phyloP scores from a whole-genome alignment of 441 rosid species.

The Biscutella laevigata region DNA sequence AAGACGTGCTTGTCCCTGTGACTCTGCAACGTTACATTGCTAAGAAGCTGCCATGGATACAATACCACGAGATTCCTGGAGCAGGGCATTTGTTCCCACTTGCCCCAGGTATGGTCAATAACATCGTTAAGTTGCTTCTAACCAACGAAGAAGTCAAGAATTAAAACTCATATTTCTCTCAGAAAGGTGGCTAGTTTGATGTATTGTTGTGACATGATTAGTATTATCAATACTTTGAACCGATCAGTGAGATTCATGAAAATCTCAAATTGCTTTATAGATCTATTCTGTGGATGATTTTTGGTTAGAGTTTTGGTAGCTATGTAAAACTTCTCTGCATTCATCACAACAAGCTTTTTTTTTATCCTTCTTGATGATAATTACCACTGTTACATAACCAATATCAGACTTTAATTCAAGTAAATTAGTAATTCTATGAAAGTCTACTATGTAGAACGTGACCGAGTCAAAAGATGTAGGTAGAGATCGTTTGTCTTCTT shows the following conservation, averaged over 20 bases:
- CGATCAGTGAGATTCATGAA: neutral
- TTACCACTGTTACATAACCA: too few species aligned
- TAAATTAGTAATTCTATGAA: too few species aligned
- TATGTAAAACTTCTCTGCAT: neutral
- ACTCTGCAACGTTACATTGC: slow-evolving; percentile 54
- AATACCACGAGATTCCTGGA: slow-evolving; percentile 61
- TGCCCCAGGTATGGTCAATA: slow-evolving; percentile 32
- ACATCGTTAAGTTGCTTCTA: slow-evolving; percentile 37
- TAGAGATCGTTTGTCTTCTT: too few species aligned
- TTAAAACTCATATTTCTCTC: neutral
- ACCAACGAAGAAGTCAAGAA: slow-evolving; percentile 21
- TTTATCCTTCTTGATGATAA: neutral
- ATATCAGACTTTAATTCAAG: too few species aligned
- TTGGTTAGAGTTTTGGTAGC: neutral
- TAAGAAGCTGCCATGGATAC: slow-evolving; percentile 59
- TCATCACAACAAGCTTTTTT: neutral
- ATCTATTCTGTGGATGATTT: neutral
- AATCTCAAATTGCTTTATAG: neutral
- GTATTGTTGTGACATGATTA: neutral
- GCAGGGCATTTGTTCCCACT: slow-evolving; percentile 42
- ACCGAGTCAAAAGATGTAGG: too few species aligned
- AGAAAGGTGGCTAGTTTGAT: neutral
- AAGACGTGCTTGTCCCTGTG: slow-evolving; percentile 52
- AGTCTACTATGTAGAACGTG: too few species aligned
- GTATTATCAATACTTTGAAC: neutral